Base-by-base conservation (phyloP, 169 alveolate species). In the Theileria equi region DNA sequence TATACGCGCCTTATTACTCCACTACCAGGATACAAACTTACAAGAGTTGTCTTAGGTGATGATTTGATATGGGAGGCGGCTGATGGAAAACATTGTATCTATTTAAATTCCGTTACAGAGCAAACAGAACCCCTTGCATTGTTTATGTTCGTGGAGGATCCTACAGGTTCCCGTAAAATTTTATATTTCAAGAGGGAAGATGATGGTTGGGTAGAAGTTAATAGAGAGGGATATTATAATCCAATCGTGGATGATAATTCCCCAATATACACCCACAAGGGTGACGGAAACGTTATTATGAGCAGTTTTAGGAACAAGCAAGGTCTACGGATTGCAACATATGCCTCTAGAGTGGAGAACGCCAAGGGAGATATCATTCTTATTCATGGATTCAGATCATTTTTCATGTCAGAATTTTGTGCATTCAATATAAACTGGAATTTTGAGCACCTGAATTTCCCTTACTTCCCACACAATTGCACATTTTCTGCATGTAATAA, bases 261-360 rank as follows among this genome's bases (percentile, higher is more conserved):
- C n/a, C 31, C 60, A 5, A 50, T 36, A 26, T 17, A 50, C 10
- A 50, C 60, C 5, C 10, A 52, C 8, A 45, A 38, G 7, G 61
- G 65, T 35, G 68, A 68, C 31, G 85, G 82, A 8, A 63, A 34
- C 3, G 62, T 68, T 5, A 49, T 55, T 25, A 49, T 63, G 52
- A 78, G 86, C 80, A 59, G 66, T 6, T 84, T 84, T 62, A 69
- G 54, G 32, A 84, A 84, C 59, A 65, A 52, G 50, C 73, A 72
- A 55, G 76, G 76, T 1, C 32, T 84, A 41, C 32, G 44, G n/a
- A 28, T 84, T 28, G 71, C 77, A 43, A 84, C 88, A 3, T 84
- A 84, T 43, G 34, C 74, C 21, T 53, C 84, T 49, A 32, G 19
- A 10, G 69, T 84, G 10, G 54, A 57, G n/a, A 40, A 79, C 38